phyloP scores from a whole-genome alignment of 2,329 filamentous ascomycete species.

The Aspergillus proliferans region DNA sequence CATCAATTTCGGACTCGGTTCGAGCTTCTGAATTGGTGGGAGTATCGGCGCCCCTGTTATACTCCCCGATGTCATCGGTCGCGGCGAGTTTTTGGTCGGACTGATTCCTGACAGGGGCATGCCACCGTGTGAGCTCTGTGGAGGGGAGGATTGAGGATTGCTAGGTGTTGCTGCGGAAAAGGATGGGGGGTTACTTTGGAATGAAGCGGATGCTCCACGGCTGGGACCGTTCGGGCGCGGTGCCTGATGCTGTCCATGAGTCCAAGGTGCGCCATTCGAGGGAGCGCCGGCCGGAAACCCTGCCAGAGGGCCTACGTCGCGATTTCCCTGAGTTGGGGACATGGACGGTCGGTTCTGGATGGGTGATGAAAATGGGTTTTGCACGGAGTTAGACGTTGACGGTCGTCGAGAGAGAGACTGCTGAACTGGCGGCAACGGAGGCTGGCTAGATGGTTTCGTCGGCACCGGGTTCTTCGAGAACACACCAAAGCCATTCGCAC shows the following conservation, averaged over 20 bases:
- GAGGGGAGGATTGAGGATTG: conserved; percentile 28
- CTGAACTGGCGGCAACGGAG: conserved; percentile 23
- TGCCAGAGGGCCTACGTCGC: conserved; percentile 42
- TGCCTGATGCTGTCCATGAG: conserved; percentile 25
- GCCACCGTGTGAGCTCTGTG: conserved; percentile 29
- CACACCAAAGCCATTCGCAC: conserved; percentile 22
- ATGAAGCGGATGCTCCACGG: conserved; percentile 22
- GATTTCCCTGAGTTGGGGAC: conserved; percentile 46
- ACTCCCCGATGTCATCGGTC: conserved; percentile 29
- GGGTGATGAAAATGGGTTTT: conserved; percentile 32
- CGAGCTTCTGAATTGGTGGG: conserved; percentile 35
- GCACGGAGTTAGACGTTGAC: conserved; percentile 37
- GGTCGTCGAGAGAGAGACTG: conserved; percentile 25
- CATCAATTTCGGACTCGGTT: conserved; percentile 41
- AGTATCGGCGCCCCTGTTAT: conserved; percentile 31
- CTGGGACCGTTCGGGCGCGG: conserved; percentile 24
- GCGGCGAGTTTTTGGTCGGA: conserved; percentile 41
- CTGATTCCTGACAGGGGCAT: conserved; percentile 40
- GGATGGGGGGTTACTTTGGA: conserved; percentile 25
- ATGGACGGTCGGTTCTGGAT: conserved; percentile 42
- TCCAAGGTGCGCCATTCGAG: conserved; percentile 26
- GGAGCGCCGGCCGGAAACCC: conserved; percentile 33
- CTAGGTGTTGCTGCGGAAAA: conserved; percentile 29
- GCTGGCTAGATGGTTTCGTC: conserved; percentile 22
- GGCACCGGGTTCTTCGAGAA: conserved; percentile 17